Evolutionary conservation across 768 basidiomycete genomes (phyloP).

Genomic region (Mycena metata): DNA sequence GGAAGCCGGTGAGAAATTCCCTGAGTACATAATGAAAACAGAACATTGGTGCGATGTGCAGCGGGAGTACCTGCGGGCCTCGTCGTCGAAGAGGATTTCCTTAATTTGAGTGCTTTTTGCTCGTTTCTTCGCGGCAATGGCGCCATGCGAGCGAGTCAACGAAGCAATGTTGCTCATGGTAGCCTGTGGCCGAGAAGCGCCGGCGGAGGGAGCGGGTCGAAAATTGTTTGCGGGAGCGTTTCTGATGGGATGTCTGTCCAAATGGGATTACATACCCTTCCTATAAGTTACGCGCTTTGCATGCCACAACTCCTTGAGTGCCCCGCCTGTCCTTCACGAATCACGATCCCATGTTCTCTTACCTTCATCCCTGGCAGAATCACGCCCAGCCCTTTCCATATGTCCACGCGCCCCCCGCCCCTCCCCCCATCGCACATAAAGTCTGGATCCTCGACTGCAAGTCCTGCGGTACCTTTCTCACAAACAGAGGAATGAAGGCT

Average conservation of each 20-base stretch:
- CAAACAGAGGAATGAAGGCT: slow-evolving; percentile 90
- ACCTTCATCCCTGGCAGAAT: slow-evolving; percentile 50
- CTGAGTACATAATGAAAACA: slow-evolving; percentile 55
- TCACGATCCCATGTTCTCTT: slow-evolving; percentile 42
- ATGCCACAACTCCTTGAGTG: not conserved
- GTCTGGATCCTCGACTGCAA: slow-evolving; percentile 88
- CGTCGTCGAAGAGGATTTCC: slow-evolving; percentile 89
- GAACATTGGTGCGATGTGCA: slow-evolving; percentile 3
- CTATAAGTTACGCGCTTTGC: no score
- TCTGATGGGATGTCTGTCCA: no score
- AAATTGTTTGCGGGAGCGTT: no score
- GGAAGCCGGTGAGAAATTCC: slow-evolving; percentile 93
- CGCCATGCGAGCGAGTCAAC: slow-evolving; percentile 75
- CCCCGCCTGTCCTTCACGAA: no score
- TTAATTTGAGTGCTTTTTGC: slow-evolving; percentile 78
- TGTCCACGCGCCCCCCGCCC: slow-evolving; percentile 51
- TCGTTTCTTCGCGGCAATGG: slow-evolving; percentile 76
- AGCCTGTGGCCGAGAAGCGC: no score
- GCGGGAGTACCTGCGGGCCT: slow-evolving; percentile 74
- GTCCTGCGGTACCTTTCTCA: slow-evolving; percentile 79
- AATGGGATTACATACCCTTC: no score
- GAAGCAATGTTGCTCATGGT: slow-evolving; percentile 56
- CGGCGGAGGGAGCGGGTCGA: no score
- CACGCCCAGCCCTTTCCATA: slow-evolving; percentile 52
- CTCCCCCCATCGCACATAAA: slow-evolving; percentile 69